Evolutionary conservation across 2,329 filamentous ascomycete species (phyloP).

Genomic region (Sporothrix euskadiensis): DNA sequence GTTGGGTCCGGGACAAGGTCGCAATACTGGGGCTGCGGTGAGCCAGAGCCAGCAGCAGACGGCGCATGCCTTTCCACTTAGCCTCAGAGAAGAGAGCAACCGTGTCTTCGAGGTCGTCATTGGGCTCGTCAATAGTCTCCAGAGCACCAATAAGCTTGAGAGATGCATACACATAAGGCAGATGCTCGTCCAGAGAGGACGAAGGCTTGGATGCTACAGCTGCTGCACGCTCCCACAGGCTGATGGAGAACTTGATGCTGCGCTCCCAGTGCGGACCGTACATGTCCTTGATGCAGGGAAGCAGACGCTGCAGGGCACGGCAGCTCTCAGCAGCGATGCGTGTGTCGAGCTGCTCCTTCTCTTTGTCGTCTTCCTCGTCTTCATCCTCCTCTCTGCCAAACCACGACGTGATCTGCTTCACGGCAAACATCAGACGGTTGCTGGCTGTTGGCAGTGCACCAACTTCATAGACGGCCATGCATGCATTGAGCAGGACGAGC

Average conservation of each 20-base stretch:
- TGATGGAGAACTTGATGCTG: constrained; percentile 58
- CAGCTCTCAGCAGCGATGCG: constrained; percentile 54
- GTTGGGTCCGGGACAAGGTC: constrained; percentile 46
- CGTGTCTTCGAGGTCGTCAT: constrained; percentile 81
- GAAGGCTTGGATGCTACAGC: constrained; percentile 36
- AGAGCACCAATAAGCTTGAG: constrained; percentile 69
- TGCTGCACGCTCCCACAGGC: constrained; percentile 56
- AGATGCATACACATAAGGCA: constrained; percentile 69
- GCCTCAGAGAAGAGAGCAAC: constrained; percentile 61
- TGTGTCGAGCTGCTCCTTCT: constrained; percentile 39
- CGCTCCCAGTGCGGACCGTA: constrained; percentile 87
- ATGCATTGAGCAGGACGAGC: constrained; percentile 57
- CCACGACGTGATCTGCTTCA: constrained; percentile 75
- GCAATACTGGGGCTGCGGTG: neutral
- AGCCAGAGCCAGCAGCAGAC: constrained; percentile 32
- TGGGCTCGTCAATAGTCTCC: constrained; percentile 66
- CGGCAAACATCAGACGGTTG: constrained; percentile 77
- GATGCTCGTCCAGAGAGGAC: constrained; percentile 48
- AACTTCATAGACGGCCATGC: constrained; percentile 52
- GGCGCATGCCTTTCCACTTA: constrained; percentile 61
- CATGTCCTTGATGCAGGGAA: constrained; percentile 75
- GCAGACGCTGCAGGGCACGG: constrained; percentile 58
- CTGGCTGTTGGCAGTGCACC: constrained; percentile 59
- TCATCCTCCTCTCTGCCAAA: constrained; percentile 52
- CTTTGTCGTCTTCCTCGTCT: constrained; percentile 30